Percentiles rank a stretch among this genome's conserved stretches.
phyloP scores from a whole-genome alignment of 352 stramenopile genomes.

The Phytophthora melonis region DNA sequence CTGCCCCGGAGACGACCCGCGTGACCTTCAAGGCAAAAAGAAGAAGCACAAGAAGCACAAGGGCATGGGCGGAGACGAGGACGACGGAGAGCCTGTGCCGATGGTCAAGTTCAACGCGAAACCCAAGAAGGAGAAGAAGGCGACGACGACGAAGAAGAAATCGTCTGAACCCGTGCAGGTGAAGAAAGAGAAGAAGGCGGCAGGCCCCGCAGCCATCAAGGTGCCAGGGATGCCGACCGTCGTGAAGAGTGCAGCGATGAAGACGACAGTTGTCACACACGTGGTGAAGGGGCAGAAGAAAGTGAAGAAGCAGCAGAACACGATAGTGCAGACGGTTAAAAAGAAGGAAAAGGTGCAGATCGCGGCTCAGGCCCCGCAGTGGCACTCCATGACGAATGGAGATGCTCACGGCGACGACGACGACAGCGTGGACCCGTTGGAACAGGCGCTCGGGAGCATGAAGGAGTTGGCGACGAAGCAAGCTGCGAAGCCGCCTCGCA shows the following conservation, averaged over 20 bases:
- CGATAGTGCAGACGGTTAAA: slow-evolving; percentile 11
- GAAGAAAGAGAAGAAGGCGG: slow-evolving; percentile 21
- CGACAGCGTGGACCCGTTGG: slow-evolving; percentile 40
- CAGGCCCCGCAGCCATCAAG: slow-evolving; percentile 21
- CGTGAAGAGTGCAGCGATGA: slow-evolving; percentile 3
- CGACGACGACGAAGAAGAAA: slow-evolving; percentile 2
- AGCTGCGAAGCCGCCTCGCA: slow-evolving; percentile 5
- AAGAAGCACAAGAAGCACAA: slow-evolving; percentile 40
- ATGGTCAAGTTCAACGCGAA: slow-evolving; percentile 45
- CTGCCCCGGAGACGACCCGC: slow-evolving; percentile 28
- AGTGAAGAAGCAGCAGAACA: slow-evolving; percentile 3
- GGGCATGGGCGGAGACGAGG: slow-evolving; percentile 2
- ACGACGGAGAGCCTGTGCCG: slow-evolving; percentile 45
- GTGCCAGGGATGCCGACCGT: slow-evolving; percentile 2
- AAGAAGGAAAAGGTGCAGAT: slow-evolving; percentile 17
- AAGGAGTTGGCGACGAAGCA: slow-evolving; percentile 38
- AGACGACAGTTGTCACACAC: not conserved
- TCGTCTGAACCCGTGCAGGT: not conserved
- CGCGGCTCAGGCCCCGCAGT: slow-evolving; percentile 9
- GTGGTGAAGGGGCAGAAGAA: slow-evolving; percentile 8
- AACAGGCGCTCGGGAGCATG: slow-evolving; percentile 47
- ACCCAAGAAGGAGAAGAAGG: slow-evolving; percentile 20
- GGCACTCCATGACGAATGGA: slow-evolving; percentile 13
- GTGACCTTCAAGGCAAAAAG: slow-evolving; percentile 55
- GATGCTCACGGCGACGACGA: slow-evolving; percentile 19